These are phyloP conservation scores for Talaromyces thailandensis DNA, from an alignment of 495 filamentous ascomycete species.

Conservation along the genomic window DNA sequence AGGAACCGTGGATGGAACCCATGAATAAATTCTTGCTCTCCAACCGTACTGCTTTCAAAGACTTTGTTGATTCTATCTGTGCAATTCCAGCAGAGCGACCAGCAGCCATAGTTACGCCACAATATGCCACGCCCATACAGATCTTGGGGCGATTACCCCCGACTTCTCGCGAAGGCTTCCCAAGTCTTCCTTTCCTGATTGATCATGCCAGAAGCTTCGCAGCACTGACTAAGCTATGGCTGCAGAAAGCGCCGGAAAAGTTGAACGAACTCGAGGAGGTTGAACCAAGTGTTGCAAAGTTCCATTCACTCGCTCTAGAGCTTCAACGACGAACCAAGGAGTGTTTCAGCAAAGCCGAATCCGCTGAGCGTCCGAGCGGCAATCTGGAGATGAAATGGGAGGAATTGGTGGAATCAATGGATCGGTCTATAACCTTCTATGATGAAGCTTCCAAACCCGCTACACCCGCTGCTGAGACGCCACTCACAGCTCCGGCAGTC, in stretches of 20 bases:
- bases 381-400: conserved; percentile 57
- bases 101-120: conserved; percentile 60
- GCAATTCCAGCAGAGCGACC: conserved; percentile 64
- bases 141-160: conserved; percentile 78
- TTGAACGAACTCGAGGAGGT: conserved; percentile 29
- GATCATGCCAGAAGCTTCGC: conserved; percentile 86
- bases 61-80: conserved; percentile 81
- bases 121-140: conserved; percentile 86
- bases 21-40: conserved; percentile 67
- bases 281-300: conserved; percentile 39
- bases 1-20: conserved; percentile 97
- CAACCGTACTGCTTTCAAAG: conserved; percentile 60
- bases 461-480: conserved; percentile 32
- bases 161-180: conserved; percentile 85
- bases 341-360: conserved; percentile 63
- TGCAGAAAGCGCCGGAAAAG: conserved; percentile 44
- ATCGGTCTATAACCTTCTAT: conserved; percentile 43
- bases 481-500: conserved; percentile 27
- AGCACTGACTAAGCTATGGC: conserved; percentile 81
- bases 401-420: conserved; percentile 63
- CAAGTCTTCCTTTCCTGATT: conserved; percentile 87
- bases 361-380: conserved; percentile 54
- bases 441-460: conserved; percentile 28
- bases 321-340: conserved; percentile 65
- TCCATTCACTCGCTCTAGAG: conserved; percentile 66